These are phyloP conservation scores for Plantago lanceolata DNA, from an alignment of 305 asterid species.

Conservation along the genomic window DNA sequence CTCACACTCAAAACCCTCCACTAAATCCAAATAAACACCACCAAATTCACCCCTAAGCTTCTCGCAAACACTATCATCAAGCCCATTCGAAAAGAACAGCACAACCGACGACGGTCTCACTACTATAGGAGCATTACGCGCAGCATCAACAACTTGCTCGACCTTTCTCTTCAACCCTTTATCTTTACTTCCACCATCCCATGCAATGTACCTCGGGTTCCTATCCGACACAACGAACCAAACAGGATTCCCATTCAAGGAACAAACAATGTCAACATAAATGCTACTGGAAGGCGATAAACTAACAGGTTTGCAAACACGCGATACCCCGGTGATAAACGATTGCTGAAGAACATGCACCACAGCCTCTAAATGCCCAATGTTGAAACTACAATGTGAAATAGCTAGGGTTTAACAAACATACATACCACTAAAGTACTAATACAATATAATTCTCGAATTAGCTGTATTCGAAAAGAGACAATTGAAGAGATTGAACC, in stretches of 20 bases:
- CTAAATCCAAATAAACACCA: conserved; percentile 33
- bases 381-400: conserved; percentile 54
- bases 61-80: conserved; percentile 34
- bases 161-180: conserved; percentile 52
- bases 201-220: conserved; percentile 58
- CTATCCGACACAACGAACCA: conserved; percentile 83
- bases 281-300: conserved; percentile 34
- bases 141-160: conserved; percentile 47
- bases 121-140: conserved; percentile 46
- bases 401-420: conserved; percentile 17
- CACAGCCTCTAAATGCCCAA: conserved; percentile 82
- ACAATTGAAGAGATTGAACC: conserved; percentile 26
- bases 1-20: conserved; percentile 34
- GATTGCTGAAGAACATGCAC: conserved; percentile 66
- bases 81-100: conserved; percentile 70
- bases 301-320: conserved; percentile 65
- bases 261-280: conserved; percentile 69
- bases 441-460: conserved; percentile 2
- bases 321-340: conserved; percentile 59
- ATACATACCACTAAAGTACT: not conserved
- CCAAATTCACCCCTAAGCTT: conserved; percentile 49
- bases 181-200: conserved; percentile 39
- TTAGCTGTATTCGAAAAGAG: not conserved
- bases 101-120: conserved; percentile 58
- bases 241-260: conserved; percentile 66